Evolutionary conservation across 257 asterid genomes (phyloP).

Genomic region (Ilex asprella): DNA sequence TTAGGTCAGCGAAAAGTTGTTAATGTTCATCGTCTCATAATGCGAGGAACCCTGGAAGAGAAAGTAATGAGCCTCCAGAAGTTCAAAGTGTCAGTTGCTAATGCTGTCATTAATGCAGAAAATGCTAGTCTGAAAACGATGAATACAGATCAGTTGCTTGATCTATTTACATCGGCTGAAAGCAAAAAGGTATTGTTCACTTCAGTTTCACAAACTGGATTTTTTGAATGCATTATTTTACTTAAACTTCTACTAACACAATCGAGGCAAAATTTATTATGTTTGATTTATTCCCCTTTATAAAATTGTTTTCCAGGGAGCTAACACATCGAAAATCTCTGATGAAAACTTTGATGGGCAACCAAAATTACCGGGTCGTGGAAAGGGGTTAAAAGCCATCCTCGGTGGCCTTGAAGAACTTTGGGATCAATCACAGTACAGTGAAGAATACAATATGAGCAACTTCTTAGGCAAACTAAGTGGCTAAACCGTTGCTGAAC

Average conservation of each 20-base stretch:
- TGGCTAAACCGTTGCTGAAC: slow-evolving; percentile 35
- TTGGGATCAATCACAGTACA: slow-evolving; percentile 99
- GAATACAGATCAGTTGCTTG: slow-evolving; percentile 97
- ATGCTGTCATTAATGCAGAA: slow-evolving; percentile 90
- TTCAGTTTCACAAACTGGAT: not conserved
- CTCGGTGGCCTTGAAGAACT: slow-evolving; percentile 95
- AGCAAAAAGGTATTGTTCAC: slow-evolving; percentile 55
- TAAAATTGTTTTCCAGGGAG: slow-evolving; percentile 44
- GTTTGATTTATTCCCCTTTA: not conserved
- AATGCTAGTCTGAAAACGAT: slow-evolving; percentile 93
- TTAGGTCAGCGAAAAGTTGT: slow-evolving; percentile 95
- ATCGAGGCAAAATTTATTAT: not conserved
- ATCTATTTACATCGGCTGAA: slow-evolving; percentile 87
- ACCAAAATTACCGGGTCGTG: slow-evolving; percentile 44
- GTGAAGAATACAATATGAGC: slow-evolving; percentile 81
- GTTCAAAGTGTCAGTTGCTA: slow-evolving; percentile 92
- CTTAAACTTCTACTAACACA: not conserved
- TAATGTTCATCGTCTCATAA: slow-evolving; percentile 91
- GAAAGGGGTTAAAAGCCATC: slow-evolving; percentile 80
- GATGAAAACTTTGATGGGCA: slow-evolving; percentile 41
- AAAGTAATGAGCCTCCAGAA: slow-evolving; percentile 99
- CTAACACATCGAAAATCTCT: slow-evolving; percentile 29
- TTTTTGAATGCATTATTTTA: not conserved
- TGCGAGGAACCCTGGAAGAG: slow-evolving; percentile 99
- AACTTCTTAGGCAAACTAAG: slow-evolving; percentile 80